Percentiles rank a stretch among this genome's conserved stretches.
Conservation (phyloP, 1,284 basidiomycete genomes). For the Ceratobasidium papillatum region DNA sequence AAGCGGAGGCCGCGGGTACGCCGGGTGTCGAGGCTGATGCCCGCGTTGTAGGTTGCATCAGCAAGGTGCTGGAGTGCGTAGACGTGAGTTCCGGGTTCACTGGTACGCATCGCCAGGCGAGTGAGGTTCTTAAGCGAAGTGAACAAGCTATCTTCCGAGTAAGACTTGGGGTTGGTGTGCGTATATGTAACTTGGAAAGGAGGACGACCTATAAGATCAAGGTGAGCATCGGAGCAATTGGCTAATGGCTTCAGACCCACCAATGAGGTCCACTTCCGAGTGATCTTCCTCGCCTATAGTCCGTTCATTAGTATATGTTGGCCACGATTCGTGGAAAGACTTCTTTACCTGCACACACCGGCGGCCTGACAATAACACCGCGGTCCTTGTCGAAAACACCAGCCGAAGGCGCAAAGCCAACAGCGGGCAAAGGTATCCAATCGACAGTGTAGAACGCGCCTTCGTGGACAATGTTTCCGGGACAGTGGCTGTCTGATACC, state of each 20-base stretch:
- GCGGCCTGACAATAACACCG: conserved; percentile 67
- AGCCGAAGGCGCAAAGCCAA: conserved; percentile 48
- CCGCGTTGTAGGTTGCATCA: conserved; percentile 84
- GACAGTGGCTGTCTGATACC: conserved; percentile 86
- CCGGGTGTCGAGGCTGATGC: conserved; percentile 61
- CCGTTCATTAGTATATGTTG: not conserved
- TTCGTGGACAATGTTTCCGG: conserved; percentile 70
- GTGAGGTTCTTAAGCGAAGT: conserved; percentile 32
- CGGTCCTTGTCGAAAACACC: conserved; percentile 42
- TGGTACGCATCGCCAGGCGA: conserved; percentile 29
- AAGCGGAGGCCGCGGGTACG: conserved; percentile 72
- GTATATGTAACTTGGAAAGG: conserved; percentile 79
- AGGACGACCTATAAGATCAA: conserved; percentile 65
- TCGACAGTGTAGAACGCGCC: conserved; percentile 75
- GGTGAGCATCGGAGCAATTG: conserved; percentile 15
- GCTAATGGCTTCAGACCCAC: conserved; percentile 54
- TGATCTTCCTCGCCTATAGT: conserved; percentile 69
- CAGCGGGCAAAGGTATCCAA: conserved; percentile 74
- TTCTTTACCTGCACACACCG: conserved; percentile 72
- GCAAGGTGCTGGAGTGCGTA: conserved; percentile 91
- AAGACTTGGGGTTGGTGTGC: conserved; percentile 46
- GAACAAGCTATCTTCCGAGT: conserved; percentile 22
- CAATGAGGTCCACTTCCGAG: conserved; percentile 80
- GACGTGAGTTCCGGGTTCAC: conserved; percentile 47
- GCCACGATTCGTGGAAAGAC: not conserved